Evolutionary conservation across 148 eudicot species (phyloP), one percentile per base, ranked within the genome.

Genomic region (Heliosperma pusillum): DNA sequence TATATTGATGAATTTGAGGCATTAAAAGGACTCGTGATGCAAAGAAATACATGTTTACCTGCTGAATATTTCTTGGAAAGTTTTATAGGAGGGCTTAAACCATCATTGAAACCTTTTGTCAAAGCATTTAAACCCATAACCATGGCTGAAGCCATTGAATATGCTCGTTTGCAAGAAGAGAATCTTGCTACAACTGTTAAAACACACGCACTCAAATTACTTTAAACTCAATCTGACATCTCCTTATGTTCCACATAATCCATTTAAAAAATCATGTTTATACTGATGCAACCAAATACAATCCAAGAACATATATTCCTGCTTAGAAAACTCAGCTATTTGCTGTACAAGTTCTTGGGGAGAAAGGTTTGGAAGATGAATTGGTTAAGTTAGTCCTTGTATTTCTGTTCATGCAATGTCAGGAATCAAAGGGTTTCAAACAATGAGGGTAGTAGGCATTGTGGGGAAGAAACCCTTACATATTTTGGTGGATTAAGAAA

Each of bases 1-100:
- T 63, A 63, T 29, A 7, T 26, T 10, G 70, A 67, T 30, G 52
- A 67, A 21, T 67, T 67, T 67, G 70, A 67, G 53, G 27, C 10
- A 7, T 36, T 36, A n/a, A 40, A 12, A 10, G 52, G 53, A 0
- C 21, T 67, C 1, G 9, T 67, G 53, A 2, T 19, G 13, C 12
- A 19, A n/a, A 20, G 10, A n/a, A 67, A n/a, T 3, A 13, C 52
- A 1, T 0, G 26, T 19, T 20, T 40, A 20, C 24, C 25, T 42
- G 25, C n/a, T 7, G 26, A 42, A 2, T 67, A 19, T 21, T 40
- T 67, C 7, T 30, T 67, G 16, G 70, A 67, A 1, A 17, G 60
- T n/a, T 57, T 57, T 57, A 8, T 57, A 1, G 60, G 60, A 1
- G 60, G 60, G 1, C 1, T 57, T 1, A 57, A n/a, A 0, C 25